phyloP scores from a whole-genome alignment of 441 rosid genomes.

The Dalechampia spathulata region DNA sequence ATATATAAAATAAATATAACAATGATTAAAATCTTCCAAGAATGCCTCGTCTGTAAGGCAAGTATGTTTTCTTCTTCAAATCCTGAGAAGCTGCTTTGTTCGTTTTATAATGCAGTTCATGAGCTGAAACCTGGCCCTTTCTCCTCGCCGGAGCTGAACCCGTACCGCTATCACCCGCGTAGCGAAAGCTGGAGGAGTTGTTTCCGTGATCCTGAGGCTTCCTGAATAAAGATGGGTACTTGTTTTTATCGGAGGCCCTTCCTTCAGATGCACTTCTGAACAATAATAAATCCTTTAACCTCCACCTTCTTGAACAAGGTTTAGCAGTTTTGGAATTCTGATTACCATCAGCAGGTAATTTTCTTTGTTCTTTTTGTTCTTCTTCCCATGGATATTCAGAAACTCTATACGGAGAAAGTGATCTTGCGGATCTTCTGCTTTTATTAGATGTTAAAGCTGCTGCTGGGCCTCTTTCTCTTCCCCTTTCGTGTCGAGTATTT shows the following conservation, averaged over 20 bases:
- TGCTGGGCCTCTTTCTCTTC: slow-evolving; percentile 33
- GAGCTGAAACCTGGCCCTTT: slow-evolving; percentile 52
- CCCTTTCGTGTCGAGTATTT: slow-evolving; percentile 40
- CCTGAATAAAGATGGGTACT: slow-evolving; percentile 39
- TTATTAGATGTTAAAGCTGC: slow-evolving; percentile 17
- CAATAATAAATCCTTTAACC: slow-evolving; percentile 57
- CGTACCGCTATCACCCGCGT: slow-evolving; percentile 35
- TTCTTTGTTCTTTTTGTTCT: slow-evolving; percentile 22
- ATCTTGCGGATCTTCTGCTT: slow-evolving; percentile 49
- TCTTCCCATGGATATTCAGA: slow-evolving; percentile 76
- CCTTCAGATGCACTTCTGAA: slow-evolving; percentile 94
- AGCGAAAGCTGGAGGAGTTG: slow-evolving; percentile 34
- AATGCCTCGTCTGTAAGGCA: slow-evolving; percentile 82
- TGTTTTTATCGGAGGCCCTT: slow-evolving; percentile 55
- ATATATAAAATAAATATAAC: no score
- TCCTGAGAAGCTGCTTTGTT: slow-evolving; percentile 68
- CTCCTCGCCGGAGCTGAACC: slow-evolving; percentile 32
- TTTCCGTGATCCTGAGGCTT: slow-evolving; percentile 57
- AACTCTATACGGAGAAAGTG: slow-evolving; percentile 68
- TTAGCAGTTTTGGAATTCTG: slow-evolving; percentile 20
- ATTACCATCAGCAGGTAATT: slow-evolving; percentile 17
- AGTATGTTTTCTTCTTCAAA: slow-evolving; percentile 75
- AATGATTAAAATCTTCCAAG: slow-evolving; percentile 56
- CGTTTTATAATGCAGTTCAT: slow-evolving; percentile 69
- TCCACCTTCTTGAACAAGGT: slow-evolving; percentile 59